Evolutionary conservation across 2,329 filamentous ascomycete genomes (phyloP), one percentile per base, ranked within the genome.

Genomic region (Fusarium zealandicum): DNA sequence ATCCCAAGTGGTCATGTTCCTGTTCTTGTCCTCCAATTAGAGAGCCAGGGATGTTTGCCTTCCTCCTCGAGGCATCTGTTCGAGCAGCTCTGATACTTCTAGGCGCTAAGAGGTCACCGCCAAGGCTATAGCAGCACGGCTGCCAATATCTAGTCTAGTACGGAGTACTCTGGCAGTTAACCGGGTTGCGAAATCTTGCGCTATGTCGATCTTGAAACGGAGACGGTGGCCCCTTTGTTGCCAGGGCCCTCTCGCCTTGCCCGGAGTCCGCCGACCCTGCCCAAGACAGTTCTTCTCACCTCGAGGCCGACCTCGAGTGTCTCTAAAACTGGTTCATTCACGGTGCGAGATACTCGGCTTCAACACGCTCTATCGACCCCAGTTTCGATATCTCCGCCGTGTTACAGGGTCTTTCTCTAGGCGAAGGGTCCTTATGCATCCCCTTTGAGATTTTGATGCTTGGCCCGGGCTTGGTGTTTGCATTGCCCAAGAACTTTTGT

Each of bases 401-500:
- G 63, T 51, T 50, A 40, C 61, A 59, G 44, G 53, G 31, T 36
- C 46, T 48, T 31, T 8, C 22, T 44, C 46, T 27, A 32, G 40
- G 18, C 32, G 51, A 65, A 44, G 59, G 36, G 48, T 31, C 31
- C 48, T 5, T 14, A 35, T 49, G 40, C 49, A 53, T 51, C 30
- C 51, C 18, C 16, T 20, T 45, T 50, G 42, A 57, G 42, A 12
- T 40, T 52, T 32, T 44, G 32, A 27, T 31, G 22, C 46, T 36
- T 47, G 43, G 33, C 17, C 35, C 30, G 31, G 22, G 28, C 39
- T 25, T 46, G 40, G 32, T 35, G 35, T 48, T 54, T 51, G 44
- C 44, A 51, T 48, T 50, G 9, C 37, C 53, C 32, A 31, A 66
- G 63, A 58, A 66, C 64, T 67, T 67, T 66, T 67, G 60, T 48